phyloP scores from a whole-genome alignment of 2,329 filamentous ascomycete genomes.

The Fusarium torreyae region DNA sequence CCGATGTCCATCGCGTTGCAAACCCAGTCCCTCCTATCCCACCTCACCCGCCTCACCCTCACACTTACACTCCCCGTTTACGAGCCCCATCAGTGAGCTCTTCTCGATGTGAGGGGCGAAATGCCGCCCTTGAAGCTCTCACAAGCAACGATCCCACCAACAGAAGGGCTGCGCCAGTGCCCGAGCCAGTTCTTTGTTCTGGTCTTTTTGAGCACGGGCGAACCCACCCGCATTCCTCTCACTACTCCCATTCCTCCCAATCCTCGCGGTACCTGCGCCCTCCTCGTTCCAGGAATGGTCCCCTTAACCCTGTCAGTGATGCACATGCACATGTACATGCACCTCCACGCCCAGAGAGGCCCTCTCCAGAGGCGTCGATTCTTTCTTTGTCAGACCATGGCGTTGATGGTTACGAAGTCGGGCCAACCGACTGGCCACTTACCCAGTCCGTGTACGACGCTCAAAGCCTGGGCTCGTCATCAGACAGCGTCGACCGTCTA shows the following conservation, averaged over 20 bases:
- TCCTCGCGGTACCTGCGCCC: constrained; percentile 38
- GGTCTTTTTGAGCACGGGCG: constrained; percentile 34
- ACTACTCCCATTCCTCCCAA: constrained; percentile 35
- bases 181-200: constrained; percentile 54
- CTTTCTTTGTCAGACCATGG: constrained; percentile 48
- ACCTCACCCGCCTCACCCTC: too few species aligned
- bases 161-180: constrained; percentile 43
- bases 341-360: constrained; percentile 10
- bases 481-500: constrained; percentile 61
- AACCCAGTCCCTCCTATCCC: constrained; percentile 57
- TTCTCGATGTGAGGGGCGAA: constrained; percentile 60
- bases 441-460: constrained; percentile 30
- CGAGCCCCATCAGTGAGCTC: constrained; percentile 61
- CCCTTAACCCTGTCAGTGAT: constrained; percentile 14
- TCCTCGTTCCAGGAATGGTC: constrained; percentile 42
- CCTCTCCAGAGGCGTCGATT: constrained; percentile 28
- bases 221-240: constrained; percentile 43
- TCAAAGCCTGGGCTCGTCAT: constrained; percentile 47
- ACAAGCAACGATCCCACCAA: constrained; percentile 44
- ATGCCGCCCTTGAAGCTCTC: constrained; percentile 50
- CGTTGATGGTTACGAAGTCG: constrained; percentile 29
- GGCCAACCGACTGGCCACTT: constrained; percentile 26
- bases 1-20: constrained; percentile 58
- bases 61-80: constrained; percentile 50
- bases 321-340: neutral